Base-by-base conservation (phyloP, 2,329 filamentous ascomycete species). In the Aspergillus terreus region DNA sequence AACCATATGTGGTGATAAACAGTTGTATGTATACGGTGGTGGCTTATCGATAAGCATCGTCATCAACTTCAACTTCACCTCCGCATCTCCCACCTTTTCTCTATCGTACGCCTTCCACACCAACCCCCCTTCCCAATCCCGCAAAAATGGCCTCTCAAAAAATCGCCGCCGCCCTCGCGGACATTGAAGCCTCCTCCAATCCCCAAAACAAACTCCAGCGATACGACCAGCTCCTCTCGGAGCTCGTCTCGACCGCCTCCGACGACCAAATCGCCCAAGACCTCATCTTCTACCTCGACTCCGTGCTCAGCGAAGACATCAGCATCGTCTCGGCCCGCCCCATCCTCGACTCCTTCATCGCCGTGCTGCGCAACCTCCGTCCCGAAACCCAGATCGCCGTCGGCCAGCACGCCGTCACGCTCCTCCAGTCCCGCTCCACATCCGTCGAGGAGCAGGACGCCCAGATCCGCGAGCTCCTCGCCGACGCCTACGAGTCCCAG, bases 361-460 rank as follows among this genome's bases (percentile, higher is more conserved):
- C 80, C 54, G 71, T 74, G 17, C 76, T 91, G 51, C 70, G 79
- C 35, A 80, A 83, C 59, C 67, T 74, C 50, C 61, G 66, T 12
- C 51, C 73, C 14, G 82, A 87, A 53, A 76, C 86, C 55, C 87
- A 86, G 73, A 87, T 95, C 62, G 82, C 85, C 58, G 87, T 91
- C 44, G 91, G 88, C 61, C 80, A 82, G 63, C 83, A 87, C 66
- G 82, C 89, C n/a, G 80, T 95, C 40, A 74, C 79, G 46, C 76
- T 84, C 41, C 80, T 96, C 47, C 69, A 80, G 67, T 72, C 87
- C 69, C 82, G 83, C 55, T 80, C 86, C 72, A 72, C 87, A 67
- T 88, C 86, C 2, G 94, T 90, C 64, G 85, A 94, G 71, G 92
- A 97, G 69, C 90, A 95, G 70, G 84, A 88, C 62, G 88, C 87